Percentiles rank a stretch among this genome's conserved stretches.
phyloP scores from a whole-genome alignment of 352 stramenopile genomes.

The Globisporangium cylindrosporum region DNA sequence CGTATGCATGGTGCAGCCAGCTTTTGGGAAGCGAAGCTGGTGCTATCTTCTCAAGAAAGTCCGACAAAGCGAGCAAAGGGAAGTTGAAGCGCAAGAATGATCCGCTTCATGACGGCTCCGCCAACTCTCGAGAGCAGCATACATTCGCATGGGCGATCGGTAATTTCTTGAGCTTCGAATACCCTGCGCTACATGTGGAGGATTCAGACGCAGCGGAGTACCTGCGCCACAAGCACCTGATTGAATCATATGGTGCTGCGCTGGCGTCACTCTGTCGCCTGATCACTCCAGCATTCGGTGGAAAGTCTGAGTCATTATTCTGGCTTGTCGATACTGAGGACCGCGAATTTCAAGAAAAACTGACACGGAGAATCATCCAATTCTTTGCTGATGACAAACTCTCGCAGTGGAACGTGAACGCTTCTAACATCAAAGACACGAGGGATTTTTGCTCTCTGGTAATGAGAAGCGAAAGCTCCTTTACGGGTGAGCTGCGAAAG shows the following conservation, averaged over 20 bases:
- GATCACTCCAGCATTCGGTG: background rate
- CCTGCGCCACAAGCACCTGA: conserved; percentile 9
- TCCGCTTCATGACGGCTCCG: background rate
- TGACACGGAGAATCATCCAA: conserved; percentile 5
- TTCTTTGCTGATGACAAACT: conserved; percentile 5
- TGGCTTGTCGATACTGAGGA: conserved; percentile 13
- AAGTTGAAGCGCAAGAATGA: conserved; percentile 34
- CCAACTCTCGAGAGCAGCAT: conserved; percentile 9
- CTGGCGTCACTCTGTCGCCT: conserved; percentile 18
- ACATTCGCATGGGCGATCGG: conserved; percentile 37
- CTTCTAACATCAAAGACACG: conserved; percentile 20
- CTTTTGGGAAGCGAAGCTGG: conserved; percentile 37
- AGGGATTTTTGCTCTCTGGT: conserved; percentile 29
- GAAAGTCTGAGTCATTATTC: background rate
- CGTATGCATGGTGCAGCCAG: conserved; percentile 49
- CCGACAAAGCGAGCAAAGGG: conserved; percentile 9
- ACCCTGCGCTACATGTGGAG: conserved; percentile 4
- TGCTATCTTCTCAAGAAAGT: conserved; percentile 16
- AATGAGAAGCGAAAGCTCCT: conserved; percentile 14
- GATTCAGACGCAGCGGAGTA: background rate
- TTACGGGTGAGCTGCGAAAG: conserved; percentile 23
- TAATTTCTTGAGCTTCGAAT: conserved; percentile 29
- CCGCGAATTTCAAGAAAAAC: background rate
- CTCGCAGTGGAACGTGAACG: conserved; percentile 17
- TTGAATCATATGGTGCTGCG: conserved; percentile 12